These are phyloP conservation scores for Eurotiales sp. DNA, from an alignment of 2,329 filamentous ascomycete species.

Conservation along the genomic window DNA sequence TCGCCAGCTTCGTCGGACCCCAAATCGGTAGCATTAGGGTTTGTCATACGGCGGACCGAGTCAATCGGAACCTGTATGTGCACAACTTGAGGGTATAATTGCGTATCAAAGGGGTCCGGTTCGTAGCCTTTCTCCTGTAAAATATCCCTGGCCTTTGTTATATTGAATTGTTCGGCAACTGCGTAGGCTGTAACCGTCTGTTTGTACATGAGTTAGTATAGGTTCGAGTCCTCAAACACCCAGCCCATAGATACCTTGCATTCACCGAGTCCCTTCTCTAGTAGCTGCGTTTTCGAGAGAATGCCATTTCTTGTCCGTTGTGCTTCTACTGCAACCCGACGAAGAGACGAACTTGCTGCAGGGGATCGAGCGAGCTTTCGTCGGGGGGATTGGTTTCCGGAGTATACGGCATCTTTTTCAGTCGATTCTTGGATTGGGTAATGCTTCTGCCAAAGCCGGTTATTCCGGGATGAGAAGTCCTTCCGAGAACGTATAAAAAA, in stretches of 20 bases:
- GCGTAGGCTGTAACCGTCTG: conserved; percentile 61
- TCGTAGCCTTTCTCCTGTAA: conserved; percentile 57
- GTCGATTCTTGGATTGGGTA: background rate
- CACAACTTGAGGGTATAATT: conserved; percentile 62
- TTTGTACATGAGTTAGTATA: conserved; percentile 23
- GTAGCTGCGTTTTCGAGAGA: conserved; percentile 43
- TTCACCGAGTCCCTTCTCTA: conserved; percentile 33
- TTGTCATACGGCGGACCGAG: conserved; percentile 42
- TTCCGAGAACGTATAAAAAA: conserved; percentile 48
- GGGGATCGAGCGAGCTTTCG: conserved; percentile 50
- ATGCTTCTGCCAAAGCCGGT: conserved; percentile 46
- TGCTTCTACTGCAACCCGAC: conserved; percentile 81
- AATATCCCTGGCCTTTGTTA: conserved; percentile 55
- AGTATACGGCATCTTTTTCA: background rate
- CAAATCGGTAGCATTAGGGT: conserved; percentile 36
- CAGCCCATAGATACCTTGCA: conserved; percentile 30
- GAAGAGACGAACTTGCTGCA: conserved; percentile 67
- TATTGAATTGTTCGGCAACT: conserved; percentile 64
- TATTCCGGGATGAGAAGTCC: conserved; percentile 65
- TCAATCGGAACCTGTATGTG: conserved; percentile 54
- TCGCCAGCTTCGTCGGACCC: conserved; percentile 62
- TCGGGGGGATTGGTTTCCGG: conserved; percentile 33
- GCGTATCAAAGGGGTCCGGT: conserved; percentile 60
- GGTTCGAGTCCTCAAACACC: conserved; percentile 5
- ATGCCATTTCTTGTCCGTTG: conserved; percentile 59